Conservation (phyloP, 1,284 basidiomycete species). For the Heterobasidion parviporum region DNA sequence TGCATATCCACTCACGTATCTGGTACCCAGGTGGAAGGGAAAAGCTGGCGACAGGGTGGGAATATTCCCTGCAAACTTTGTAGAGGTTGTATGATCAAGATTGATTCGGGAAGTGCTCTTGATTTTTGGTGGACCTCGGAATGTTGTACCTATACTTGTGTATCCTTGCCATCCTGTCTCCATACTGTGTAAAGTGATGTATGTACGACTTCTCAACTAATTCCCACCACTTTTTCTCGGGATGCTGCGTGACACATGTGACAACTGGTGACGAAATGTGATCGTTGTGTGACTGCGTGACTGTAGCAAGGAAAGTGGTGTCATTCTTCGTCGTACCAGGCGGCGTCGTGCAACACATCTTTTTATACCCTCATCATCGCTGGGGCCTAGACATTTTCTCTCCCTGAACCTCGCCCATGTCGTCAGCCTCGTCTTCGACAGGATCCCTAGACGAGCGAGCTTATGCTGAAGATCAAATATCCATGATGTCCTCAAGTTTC, state of each 20-base stretch:
- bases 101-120: background rate
- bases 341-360: background rate
- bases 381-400: background rate
- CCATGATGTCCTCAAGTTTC: conserved; percentile 1
- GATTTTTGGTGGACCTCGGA: background rate
- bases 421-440: background rate
- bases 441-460: background rate
- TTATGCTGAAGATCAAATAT: background rate
- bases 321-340: background rate
- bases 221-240: background rate
- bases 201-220: background rate
- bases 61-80: conserved; percentile 60
- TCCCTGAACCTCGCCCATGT: background rate
- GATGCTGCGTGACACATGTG: background rate
- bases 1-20: background rate
- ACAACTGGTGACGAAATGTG: background rate
- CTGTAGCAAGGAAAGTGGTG: background rate
- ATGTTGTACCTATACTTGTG: background rate
- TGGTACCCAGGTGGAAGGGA: conserved; percentile 17
- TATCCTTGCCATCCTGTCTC: background rate
- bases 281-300: background rate
- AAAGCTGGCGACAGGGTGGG: conserved; percentile 38
- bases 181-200: background rate
- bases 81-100: conserved; percentile 34
- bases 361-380: background rate